Conservation (phyloP, 805 yeast species). For the Kodamaea lidongshanica region DNA sequence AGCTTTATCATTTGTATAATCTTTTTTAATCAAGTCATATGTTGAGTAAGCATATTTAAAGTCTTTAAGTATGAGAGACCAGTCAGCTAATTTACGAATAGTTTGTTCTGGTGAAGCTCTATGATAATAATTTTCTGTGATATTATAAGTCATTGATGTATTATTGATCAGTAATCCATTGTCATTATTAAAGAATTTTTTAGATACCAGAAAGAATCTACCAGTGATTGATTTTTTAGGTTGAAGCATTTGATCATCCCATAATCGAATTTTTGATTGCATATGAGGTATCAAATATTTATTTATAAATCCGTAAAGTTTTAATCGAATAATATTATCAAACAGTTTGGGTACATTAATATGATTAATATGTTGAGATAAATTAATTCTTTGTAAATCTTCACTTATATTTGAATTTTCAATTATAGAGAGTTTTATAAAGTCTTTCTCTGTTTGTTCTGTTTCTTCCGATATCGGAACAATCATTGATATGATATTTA, state of each 20-base stretch:
- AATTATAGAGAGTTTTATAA: conserved; percentile 4
- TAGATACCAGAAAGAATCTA: conserved; percentile 61
- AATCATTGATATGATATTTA: conserved; percentile 24
- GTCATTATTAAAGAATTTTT: conserved; percentile 46
- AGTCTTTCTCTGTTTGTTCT: conserved; percentile 2
- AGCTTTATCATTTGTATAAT: conserved; percentile 69
- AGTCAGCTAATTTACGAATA: conserved; percentile 81
- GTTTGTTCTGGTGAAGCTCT: conserved; percentile 63
- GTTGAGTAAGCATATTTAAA: conserved; percentile 77
- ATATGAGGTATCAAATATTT: conserved; percentile 68
- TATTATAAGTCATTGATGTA: conserved; percentile 34
- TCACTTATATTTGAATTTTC: conserved; percentile 45
- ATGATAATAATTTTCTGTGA: conserved; percentile 51
- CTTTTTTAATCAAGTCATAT: conserved; percentile 76
- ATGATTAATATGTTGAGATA: conserved; percentile 14
- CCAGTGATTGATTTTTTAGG: conserved; percentile 75
- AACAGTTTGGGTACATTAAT: conserved; percentile 29
- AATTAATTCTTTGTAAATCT: conserved; percentile 36
- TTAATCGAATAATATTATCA: conserved; percentile 33
- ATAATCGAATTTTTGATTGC: conserved; percentile 70
- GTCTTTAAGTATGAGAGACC: conserved; percentile 87
- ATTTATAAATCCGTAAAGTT: conserved; percentile 42
- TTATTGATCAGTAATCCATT: conserved; percentile 14
- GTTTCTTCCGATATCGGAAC: conserved; percentile 13
- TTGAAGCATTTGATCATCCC: conserved; percentile 79